These are phyloP conservation scores for Penicillium maclennaniae DNA, from an alignment of 495 filamentous ascomycete species.

Conservation along the genomic window DNA sequence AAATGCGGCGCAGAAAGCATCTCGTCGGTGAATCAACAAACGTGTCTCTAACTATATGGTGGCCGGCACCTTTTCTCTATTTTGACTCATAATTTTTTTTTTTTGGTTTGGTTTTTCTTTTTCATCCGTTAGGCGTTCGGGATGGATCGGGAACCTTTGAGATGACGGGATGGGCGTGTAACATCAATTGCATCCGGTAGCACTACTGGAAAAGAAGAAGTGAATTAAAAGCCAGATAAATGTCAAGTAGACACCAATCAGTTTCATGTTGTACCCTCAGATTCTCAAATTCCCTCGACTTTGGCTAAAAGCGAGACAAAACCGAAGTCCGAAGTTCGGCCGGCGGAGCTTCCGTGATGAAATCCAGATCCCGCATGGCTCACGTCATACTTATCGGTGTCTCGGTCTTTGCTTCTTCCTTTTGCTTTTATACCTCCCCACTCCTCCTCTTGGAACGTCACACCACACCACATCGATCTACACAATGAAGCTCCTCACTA, in stretches of 20 bases:
- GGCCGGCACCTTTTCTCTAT: background rate
- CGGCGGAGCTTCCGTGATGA: conserved; percentile 6
- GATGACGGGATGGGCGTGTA: conserved; percentile 14
- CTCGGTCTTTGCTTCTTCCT: conserved; percentile 29
- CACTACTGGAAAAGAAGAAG: background rate
- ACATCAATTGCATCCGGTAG: conserved; percentile 14
- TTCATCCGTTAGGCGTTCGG: conserved; percentile 17
- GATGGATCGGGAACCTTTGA: conserved; percentile 13
- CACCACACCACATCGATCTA: conserved; percentile 6
- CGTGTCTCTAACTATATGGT: background rate
- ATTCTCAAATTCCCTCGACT: background rate
- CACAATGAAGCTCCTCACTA: conserved; percentile 89
- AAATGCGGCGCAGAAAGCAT: conserved; percentile 49
- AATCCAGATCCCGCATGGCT: conserved; percentile 24
- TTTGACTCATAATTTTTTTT: background rate
- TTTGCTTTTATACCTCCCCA: conserved; percentile 10
- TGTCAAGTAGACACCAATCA: conserved; percentile 4
- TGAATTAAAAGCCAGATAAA: background rate
- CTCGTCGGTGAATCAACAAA: conserved; percentile 23
- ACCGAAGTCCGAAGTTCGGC: conserved; percentile 22
- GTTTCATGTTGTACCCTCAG: background rate
- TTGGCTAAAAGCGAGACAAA: background rate
- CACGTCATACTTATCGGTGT: conserved; percentile 21
- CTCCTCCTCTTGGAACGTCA: conserved; percentile 1
- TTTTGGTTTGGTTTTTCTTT: conserved; percentile 3